phyloP scores from a whole-genome alignment of 2,329 filamentous ascomycete genomes.

The Colletotrichum tofieldiae region DNA sequence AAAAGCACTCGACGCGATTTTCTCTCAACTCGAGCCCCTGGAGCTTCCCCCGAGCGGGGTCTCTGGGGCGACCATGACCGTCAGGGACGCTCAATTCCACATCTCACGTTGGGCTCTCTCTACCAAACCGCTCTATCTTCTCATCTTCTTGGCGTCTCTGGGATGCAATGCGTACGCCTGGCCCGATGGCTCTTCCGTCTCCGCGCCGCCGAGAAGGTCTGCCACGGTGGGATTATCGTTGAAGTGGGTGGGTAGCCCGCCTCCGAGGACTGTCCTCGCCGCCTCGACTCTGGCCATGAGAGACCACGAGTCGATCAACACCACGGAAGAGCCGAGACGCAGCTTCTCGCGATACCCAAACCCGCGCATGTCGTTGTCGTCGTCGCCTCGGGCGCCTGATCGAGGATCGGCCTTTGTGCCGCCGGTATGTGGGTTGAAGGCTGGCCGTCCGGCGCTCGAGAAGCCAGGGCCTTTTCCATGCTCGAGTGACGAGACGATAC shows the following conservation, averaged over 20 bases:
- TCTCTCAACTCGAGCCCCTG: not conserved
- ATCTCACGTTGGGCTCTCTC: not conserved
- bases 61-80: not conserved
- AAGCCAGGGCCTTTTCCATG: conserved; percentile 69
- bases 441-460: conserved; percentile 62
- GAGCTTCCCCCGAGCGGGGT: not conserved
- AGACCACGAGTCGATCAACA: conserved; percentile 68
- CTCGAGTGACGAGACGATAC: conserved; percentile 70
- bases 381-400: conserved; percentile 47
- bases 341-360: conserved; percentile 69
- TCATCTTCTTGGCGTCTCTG: conserved; percentile 37
- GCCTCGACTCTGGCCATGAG: conserved; percentile 64
- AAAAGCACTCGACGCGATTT: conserved; percentile 1
- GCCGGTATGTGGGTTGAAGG: conserved; percentile 60
- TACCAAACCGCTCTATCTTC: not conserved
- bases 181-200: conserved; percentile 48
- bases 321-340: conserved; percentile 61
- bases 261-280: conserved; percentile 64
- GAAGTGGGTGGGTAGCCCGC: conserved; percentile 60
- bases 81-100: not conserved
- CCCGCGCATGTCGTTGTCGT: conserved; percentile 55
- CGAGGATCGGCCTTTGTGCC: conserved; percentile 56
- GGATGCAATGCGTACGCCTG: conserved; percentile 36
- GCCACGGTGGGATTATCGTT: conserved; percentile 56
- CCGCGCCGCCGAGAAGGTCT: conserved; percentile 53